Evolutionary conservation across 1,284 basidiomycete genomes (phyloP), one percentile per base, ranked within the genome.

Genomic region (Mycosarcoma mackinlayi): DNA sequence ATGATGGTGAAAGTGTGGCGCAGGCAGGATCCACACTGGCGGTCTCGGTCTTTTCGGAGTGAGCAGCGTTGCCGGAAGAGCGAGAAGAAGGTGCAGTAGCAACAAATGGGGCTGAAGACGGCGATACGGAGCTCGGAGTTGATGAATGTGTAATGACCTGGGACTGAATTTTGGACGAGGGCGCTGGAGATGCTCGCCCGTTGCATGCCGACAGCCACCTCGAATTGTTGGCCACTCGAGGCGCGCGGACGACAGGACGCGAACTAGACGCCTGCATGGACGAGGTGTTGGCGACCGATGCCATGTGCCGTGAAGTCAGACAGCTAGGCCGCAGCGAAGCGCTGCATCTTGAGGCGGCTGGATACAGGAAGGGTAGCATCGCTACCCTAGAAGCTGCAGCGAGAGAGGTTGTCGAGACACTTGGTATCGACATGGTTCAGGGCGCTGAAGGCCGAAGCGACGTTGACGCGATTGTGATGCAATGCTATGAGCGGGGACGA

Each of bases 1-100:
- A 77, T 2, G 69, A 74, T 2, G 76, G 61, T 11, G 71, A 72
- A 2, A 78, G 54, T 1, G 71, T 66, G 2, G 73, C 66, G 39
- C 76, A 77, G 10, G 76, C 74, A 7, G 62, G 57, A 18, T 65
- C 70, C 3, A 62, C 57, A 40, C 48, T 58, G n/a, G 56, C 56
- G 7, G 59, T 66, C 35, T 58, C 48, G 44, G 49, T 24, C 7
- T 28, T 38, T 8, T 31, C 24, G 4, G 39, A 4, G n/a, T 40
- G 47, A 25, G 38, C 21, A 19, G 31, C 33, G 10, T 37, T 24
- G 14, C 35, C 18, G 4, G 35, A 24, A 1, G 39, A 31, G 14
- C 33, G 33, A n/a, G n/a, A 25, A 2, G 55, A 25, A 9, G 56
- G 30, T 9, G 56, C 19, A 16, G 35, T 10, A 1, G 66, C 34